A percentile compares a stretch with the other conserved stretches of the same genome.
Conservation (phyloP, 331 rosid genomes). For the Pyracantha coccinea region DNA sequence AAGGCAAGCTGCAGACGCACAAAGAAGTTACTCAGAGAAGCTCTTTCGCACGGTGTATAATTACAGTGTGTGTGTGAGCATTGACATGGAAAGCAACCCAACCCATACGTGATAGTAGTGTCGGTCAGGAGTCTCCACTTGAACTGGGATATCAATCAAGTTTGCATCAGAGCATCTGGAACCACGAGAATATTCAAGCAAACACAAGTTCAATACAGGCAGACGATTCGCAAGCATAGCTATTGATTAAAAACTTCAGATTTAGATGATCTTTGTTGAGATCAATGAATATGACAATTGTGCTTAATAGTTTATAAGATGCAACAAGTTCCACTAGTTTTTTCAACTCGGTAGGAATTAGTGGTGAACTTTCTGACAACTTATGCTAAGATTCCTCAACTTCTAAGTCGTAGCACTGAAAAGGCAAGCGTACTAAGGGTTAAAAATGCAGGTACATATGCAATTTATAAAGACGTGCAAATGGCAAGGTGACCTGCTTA, state of each 20-base stretch:
- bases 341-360: no score
- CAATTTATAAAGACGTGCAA: no score
- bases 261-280: not conserved
- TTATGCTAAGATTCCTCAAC: no score
- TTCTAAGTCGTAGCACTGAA: no score
- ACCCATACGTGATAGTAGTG: slow-evolving; percentile 80
- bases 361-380: no score
- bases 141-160: slow-evolving; percentile 77
- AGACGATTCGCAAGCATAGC: not conserved
- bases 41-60: not conserved
- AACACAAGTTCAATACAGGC: no score
- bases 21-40: slow-evolving; percentile 4
- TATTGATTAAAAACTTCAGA: not conserved
- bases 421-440: no score
- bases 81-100: not conserved
- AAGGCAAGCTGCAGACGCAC: slow-evolving; percentile 64
- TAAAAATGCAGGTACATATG: no score
- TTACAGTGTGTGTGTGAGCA: not conserved
- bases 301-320: not conserved
- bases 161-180: slow-evolving; percentile 67
- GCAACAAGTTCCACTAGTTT: no score
- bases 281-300: not conserved
- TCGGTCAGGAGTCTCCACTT: slow-evolving; percentile 93
- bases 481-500: no score
- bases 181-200: not conserved